Conservation (phyloP, 106 monocot species). For the Xerophyta viscosa region DNA sequence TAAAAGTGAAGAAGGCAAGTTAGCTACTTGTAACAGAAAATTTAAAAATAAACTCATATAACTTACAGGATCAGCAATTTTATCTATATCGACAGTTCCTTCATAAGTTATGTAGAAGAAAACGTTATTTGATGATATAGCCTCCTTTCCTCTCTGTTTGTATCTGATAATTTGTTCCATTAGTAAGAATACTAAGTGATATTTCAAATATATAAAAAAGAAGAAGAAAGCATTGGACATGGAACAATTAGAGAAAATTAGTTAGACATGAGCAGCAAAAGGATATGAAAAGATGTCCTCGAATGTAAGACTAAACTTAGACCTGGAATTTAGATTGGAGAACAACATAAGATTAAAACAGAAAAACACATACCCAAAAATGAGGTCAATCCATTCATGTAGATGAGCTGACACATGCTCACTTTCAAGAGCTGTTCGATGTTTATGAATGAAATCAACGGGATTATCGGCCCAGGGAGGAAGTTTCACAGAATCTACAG, state of each 20-base stretch:
- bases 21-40: background rate
- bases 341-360: no score
- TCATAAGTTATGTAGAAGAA: slow-evolving; percentile 89
- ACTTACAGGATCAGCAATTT: slow-evolving; percentile 80
- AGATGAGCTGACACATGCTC: slow-evolving; percentile 93
- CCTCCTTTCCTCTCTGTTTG: slow-evolving; percentile 93
- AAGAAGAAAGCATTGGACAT: no score
- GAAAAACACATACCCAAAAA: slow-evolving; percentile 90
- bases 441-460: slow-evolving; percentile 92
- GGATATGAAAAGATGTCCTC: no score
- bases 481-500: slow-evolving; percentile 72
- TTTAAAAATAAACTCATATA: background rate
- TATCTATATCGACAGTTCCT: slow-evolving; percentile 81
- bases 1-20: slow-evolving; percentile 5
- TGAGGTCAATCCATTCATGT: slow-evolving; percentile 97
- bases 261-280: slow-evolving; percentile 1
- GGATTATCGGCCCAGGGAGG: slow-evolving; percentile 89
- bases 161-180: slow-evolving; percentile 41
- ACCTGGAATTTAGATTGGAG: no score
- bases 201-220: no score
- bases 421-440: slow-evolving; percentile 92
- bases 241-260: background rate
- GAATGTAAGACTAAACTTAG: no score
- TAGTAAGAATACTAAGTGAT: background rate
- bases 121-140: slow-evolving; percentile 73